Conservation (phyloP, 352 stramenopile genomes). For the Pythium guiyangense region DNA sequence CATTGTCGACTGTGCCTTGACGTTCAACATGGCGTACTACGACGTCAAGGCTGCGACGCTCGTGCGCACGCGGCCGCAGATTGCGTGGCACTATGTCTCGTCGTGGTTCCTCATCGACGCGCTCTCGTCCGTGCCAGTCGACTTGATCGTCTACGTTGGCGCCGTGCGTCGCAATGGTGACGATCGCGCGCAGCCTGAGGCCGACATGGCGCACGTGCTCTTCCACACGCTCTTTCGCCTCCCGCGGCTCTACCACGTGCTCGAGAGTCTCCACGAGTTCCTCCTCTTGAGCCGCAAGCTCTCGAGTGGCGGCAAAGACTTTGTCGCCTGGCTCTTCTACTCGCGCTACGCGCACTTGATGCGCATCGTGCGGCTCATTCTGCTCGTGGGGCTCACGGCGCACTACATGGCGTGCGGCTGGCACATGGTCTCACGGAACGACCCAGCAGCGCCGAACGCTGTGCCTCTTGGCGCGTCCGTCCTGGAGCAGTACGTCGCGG, state of each 20-base stretch:
- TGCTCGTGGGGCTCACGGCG: slow-evolving; percentile 4
- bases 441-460: not conserved
- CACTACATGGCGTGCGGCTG: slow-evolving; percentile 14
- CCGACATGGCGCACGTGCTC: not conserved
- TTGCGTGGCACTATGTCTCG: slow-evolving; percentile 5
- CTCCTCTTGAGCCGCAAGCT: slow-evolving; percentile 1
- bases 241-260: slow-evolving; percentile 3
- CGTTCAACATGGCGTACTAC: slow-evolving; percentile 12
- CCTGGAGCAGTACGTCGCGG: slow-evolving; percentile 21
- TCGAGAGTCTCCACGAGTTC: not conserved
- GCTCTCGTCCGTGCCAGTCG: slow-evolving; percentile 6
- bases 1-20: slow-evolving; percentile 1
- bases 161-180: not conserved
- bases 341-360: slow-evolving; percentile 12
- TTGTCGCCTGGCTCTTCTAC: slow-evolving; percentile 9
- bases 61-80: slow-evolving; percentile 1
- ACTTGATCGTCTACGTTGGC: not conserved
- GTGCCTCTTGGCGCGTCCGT: not conserved
- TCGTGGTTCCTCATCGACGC: slow-evolving; percentile 6
- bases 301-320: not conserved
- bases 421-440: not conserved
- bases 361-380: slow-evolving; percentile 7
- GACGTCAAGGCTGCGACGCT: not conserved
- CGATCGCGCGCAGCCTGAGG: not conserved
- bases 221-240: slow-evolving; percentile 7